A percentile compares a stretch with the other conserved stretches of the same genome.
phyloP scores from a whole-genome alignment of 1,284 basidiomycete genomes.

The Ceratobasidium sp. region DNA sequence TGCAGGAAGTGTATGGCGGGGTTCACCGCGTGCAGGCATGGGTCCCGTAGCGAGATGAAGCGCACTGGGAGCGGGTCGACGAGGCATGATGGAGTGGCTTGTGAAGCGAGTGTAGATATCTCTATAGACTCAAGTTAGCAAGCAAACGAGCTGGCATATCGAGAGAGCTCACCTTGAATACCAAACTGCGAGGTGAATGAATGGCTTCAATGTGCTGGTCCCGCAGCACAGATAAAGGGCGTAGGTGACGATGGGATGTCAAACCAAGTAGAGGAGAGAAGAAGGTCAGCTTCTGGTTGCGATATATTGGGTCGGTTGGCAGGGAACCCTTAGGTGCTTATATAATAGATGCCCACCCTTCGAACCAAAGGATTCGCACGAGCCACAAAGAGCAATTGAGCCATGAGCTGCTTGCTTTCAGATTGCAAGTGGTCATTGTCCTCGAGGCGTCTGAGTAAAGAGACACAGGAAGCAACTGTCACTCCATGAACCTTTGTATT shows the following conservation, averaged over 20 bases:
- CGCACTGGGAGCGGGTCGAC: slow-evolving; percentile 44
- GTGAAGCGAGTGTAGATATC: not conserved
- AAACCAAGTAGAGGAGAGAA: not conserved
- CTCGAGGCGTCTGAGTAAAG: not conserved
- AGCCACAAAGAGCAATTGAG: not conserved
- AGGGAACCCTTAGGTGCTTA: slow-evolving; percentile 4
- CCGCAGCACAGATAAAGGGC: not conserved
- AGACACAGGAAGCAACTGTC: not conserved
- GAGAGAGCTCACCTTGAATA: slow-evolving; percentile 1
- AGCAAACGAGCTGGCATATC: not conserved
- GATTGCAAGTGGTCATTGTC: not conserved
- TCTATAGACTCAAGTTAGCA: not conserved
- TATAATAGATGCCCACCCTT: not conserved
- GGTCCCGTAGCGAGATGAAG: slow-evolving; percentile 41
- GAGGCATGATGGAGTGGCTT: slow-evolving; percentile 40
- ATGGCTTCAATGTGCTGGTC: slow-evolving; percentile 4
- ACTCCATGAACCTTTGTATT: not conserved
- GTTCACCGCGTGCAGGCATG: slow-evolving; percentile 36
- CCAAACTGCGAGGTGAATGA: slow-evolving; percentile 15
- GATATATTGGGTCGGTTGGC: not conserved
- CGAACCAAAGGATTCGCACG: not conserved
- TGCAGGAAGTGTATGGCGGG: slow-evolving; percentile 43
- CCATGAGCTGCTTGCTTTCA: not conserved
- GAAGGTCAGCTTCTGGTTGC: not conserved
- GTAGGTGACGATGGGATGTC: slow-evolving; percentile 1